Evolutionary conservation across 495 filamentous ascomycete genomes (phyloP).

Genomic region (Podospora pseudocomata): DNA sequence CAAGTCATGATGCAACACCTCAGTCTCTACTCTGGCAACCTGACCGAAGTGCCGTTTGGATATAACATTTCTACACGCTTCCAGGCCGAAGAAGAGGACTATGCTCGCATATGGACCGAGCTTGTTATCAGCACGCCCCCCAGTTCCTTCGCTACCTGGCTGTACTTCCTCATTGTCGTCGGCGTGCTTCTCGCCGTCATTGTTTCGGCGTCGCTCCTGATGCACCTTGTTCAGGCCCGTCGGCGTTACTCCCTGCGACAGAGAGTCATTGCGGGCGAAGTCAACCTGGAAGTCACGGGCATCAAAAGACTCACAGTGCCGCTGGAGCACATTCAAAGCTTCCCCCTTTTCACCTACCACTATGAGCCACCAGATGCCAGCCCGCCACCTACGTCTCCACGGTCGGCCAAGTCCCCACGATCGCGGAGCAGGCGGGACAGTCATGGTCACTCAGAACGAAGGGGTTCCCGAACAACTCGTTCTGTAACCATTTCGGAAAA

Average conservation of each 20-base stretch:
- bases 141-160: slow-evolving; percentile 63
- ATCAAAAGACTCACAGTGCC: slow-evolving; percentile 74
- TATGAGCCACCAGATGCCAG: slow-evolving; percentile 40
- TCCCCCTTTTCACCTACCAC: slow-evolving; percentile 73
- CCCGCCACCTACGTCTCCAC: slow-evolving; percentile 23
- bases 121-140: slow-evolving; percentile 37
- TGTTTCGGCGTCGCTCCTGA: slow-evolving; percentile 59
- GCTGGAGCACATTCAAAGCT: slow-evolving; percentile 57
- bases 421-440: slow-evolving; percentile 12
- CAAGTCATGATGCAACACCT: slow-evolving; percentile 65
- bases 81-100: slow-evolving; percentile 59
- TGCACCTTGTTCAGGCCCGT: slow-evolving; percentile 69
- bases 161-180: slow-evolving; percentile 76
- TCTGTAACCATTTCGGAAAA: slow-evolving; percentile 22
- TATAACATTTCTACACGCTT: slow-evolving; percentile 57
- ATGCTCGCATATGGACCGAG: slow-evolving; percentile 49
- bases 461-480: slow-evolving; percentile 1
- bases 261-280: slow-evolving; percentile 68
- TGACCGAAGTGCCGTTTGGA: slow-evolving; percentile 56
- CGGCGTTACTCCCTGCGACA: slow-evolving; percentile 61
- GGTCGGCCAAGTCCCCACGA: slow-evolving; percentile 4
- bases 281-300: slow-evolving; percentile 75
- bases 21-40: slow-evolving; percentile 68
- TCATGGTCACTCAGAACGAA: slow-evolving; percentile 3
- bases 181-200: slow-evolving; percentile 66